These are phyloP conservation scores for Auriscalpium vulgare DNA, from an alignment of 768 basidiomycete species.

Conservation along the genomic window DNA sequence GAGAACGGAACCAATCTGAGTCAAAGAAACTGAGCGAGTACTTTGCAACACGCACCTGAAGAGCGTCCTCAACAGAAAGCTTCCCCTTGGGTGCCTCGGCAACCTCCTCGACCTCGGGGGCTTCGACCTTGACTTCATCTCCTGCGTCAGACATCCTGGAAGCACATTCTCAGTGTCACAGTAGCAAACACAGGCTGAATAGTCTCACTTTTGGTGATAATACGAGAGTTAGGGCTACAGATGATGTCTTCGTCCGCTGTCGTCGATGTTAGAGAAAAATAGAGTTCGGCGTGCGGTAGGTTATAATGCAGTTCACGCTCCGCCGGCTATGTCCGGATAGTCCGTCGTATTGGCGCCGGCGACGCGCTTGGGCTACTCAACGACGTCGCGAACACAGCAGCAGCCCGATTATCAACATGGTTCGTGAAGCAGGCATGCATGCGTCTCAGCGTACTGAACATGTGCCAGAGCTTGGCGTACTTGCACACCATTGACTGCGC, in stretches of 20 bases:
- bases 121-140: conserved; percentile 85
- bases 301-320: conserved; percentile 38
- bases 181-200: background rate
- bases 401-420: background rate
- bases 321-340: conserved; percentile 42
- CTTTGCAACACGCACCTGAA: conserved; percentile 48
- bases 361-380: background rate
- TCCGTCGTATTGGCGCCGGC: background rate
- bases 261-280: conserved; percentile 77
- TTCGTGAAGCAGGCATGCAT: background rate
- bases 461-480: conserved; percentile 58
- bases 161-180: background rate
- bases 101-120: conserved; percentile 69
- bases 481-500: conserved; percentile 64
- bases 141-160: conserved; percentile 93
- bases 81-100: conserved; percentile 91
- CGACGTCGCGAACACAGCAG: too few species aligned
- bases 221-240: conserved; percentile 8
- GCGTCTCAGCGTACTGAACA: too few species aligned
- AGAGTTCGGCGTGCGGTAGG: conserved; percentile 35
- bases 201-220: conserved; percentile 20
- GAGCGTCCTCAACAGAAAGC: conserved; percentile 91
- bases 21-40: background rate
- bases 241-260: conserved; percentile 90
- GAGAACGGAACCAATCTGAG: background rate